Base-by-base conservation (phyloP, 108 stramenopile species). In the Aurantiochytrium sp. region DNA sequence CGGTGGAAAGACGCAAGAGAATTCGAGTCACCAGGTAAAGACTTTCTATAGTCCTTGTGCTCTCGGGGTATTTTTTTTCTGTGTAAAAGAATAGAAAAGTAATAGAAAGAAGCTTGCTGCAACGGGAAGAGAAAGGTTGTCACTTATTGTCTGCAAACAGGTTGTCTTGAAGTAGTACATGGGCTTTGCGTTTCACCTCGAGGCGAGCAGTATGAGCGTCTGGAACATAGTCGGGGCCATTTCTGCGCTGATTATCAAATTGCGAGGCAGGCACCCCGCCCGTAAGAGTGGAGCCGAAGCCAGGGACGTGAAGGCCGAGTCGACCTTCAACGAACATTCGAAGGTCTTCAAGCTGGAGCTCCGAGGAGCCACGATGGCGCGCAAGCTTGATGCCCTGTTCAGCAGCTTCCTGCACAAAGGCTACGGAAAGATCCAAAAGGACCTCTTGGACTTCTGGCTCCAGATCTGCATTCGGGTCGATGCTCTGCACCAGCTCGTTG, bases 401-500 rank as follows among this genome's bases (percentile, higher is more conserved):
- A 16, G 76, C 76, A 8, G 76, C 76, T 18, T 53, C 51, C 51
- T 83, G 49, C 49, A 83, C 51, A 28, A 83, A 83, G n/a, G 45
- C 51, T 18, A 53, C 76, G 3, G 76, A 47, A 23, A 83, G 76
- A n/a, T 83, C 76, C 12, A 83, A 45, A 6, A 83, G 28, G 3
- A 83, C 76, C 23, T 83, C 76, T 4, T 83, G 49, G 10, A 83
- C 76, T 53, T 47, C 76, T 6, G 76, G 45, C 25, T 53, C 51
- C 45, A 83, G 4, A 47, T 47, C 45, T 16, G 76, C 76, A 12
- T 53, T 1, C 51, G 76, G 49, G 28, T 83, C 76, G 25, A 83
- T 83, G 16, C 76, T 47, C 76, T 83, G 76, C 76, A 83, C 76
- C 16, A 83, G 76, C n/a, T 83, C 76, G 51, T 83, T 47, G 51